A percentile compares a stretch with the other conserved stretches of the same genome.
phyloP scores from a whole-genome alignment of 306 rosid genomes.

The Inga oerstediana region DNA sequence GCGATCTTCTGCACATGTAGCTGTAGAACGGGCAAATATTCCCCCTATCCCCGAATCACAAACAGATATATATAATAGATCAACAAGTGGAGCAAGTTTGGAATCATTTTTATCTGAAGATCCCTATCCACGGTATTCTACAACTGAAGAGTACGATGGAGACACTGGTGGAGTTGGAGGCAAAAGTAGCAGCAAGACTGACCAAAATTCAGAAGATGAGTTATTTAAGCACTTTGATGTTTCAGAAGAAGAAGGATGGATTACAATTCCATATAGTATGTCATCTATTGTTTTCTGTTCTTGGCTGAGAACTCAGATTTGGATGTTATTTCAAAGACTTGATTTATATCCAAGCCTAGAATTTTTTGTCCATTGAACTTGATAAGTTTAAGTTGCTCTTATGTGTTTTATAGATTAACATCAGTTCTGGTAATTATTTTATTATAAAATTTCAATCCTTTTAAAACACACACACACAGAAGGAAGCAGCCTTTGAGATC shows the following conservation, averaged over 20 bases:
- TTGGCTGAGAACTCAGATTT: background rate
- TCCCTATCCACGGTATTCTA: conserved; percentile 44
- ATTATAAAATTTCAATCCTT: background rate
- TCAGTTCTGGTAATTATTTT: background rate
- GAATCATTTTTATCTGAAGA: conserved; percentile 59
- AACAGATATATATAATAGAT: conserved; percentile 38
- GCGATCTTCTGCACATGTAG: conserved; percentile 54
- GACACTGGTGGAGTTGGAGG: conserved; percentile 38
- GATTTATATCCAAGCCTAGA: conserved; percentile 1
- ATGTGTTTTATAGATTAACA: background rate
- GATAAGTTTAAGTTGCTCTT: background rate
- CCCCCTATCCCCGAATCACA: conserved; percentile 46
- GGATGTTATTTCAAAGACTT: conserved; percentile 16
- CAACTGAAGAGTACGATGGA: conserved; percentile 43
- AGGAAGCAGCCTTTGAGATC: background rate
- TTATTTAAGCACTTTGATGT: conserved; percentile 69
- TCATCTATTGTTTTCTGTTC: background rate
- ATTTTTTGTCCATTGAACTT: background rate
- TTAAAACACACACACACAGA: too few relatives aligned
- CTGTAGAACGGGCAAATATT: conserved; percentile 47
- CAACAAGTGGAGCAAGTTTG: conserved; percentile 54
- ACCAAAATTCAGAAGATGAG: conserved; percentile 40
- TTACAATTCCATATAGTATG: conserved; percentile 78
- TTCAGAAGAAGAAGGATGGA: conserved; percentile 86
- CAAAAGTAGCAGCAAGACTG: conserved; percentile 40